phyloP scores from a whole-genome alignment of 306 rosid species.

The Trifolium pratense region DNA sequence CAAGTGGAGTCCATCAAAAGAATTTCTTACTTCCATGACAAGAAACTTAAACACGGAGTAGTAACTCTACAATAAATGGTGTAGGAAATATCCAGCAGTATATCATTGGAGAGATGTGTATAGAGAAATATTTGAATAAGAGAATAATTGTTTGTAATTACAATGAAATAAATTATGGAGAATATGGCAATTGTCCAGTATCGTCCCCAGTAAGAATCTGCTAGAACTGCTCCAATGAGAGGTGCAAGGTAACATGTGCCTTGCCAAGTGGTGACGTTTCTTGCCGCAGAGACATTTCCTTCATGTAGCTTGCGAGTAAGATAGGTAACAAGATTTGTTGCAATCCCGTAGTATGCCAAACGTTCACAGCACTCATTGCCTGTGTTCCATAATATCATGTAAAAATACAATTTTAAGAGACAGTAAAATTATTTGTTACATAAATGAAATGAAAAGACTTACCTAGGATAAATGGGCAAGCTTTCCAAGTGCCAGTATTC shows the following conservation, averaged over 20 bases:
- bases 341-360: constrained; percentile 93
- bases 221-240: constrained; percentile 91
- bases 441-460: constrained; percentile 25
- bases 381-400: constrained; percentile 46
- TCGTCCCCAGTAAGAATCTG: constrained; percentile 99
- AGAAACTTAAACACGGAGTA: constrained; percentile 13
- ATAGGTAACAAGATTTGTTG: constrained; percentile 92
- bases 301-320: constrained; percentile 81
- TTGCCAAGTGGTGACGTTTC: constrained; percentile 94
- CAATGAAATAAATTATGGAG: constrained; percentile 81
- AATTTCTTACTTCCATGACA: constrained; percentile 22
- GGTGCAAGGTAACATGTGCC: constrained; percentile 99
- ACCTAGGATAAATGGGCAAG: constrained; percentile 80
- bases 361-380: constrained; percentile 95
- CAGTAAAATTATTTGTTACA: not conserved
- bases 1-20: constrained; percentile 18
- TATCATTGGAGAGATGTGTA: constrained; percentile 18
- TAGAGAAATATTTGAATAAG: constrained; percentile 24
- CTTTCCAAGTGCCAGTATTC: constrained; percentile 76
- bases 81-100: constrained; percentile 29
- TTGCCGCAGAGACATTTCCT: constrained; percentile 92
- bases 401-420: not conserved
- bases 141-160: constrained; percentile 45
- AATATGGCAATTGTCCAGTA: constrained; percentile 94
- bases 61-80: constrained; percentile 20